phyloP scores from a whole-genome alignment of 176 grass and related monocot species.

The Canna indica region DNA sequence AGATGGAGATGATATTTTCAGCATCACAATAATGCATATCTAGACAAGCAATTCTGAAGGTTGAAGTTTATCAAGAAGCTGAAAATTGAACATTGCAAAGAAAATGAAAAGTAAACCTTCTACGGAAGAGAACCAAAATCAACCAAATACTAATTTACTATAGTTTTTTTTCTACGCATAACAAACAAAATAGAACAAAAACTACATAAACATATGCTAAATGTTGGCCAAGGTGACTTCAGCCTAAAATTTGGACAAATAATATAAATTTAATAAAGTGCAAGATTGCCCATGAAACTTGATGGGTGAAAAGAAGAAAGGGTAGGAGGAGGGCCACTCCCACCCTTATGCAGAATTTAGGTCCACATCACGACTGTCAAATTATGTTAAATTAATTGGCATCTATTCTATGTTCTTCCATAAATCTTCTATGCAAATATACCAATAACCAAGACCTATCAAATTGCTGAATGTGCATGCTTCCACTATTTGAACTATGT shows the following conservation, averaged over 20 bases:
- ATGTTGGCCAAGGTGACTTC: neutral
- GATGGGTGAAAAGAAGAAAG: neutral
- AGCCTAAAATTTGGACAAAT: neutral
- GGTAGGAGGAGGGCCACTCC: neutral
- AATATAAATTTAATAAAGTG: neutral
- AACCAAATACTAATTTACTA: neutral
- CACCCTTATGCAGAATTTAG: too few species aligned
- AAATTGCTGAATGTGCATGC: too few species aligned
- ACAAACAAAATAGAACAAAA: neutral
- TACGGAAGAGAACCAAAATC: neutral
- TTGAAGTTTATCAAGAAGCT: neutral
- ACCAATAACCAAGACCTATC: too few species aligned
- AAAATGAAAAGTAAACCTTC: neutral
- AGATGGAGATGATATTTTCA: neutral
- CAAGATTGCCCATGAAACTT: too few species aligned
- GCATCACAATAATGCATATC: neutral
- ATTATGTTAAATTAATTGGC: too few species aligned
- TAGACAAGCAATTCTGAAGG: neutral
- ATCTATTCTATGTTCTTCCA: too few species aligned
- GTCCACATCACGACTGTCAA: too few species aligned
- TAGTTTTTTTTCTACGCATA: neutral
- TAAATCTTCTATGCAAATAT: too few species aligned
- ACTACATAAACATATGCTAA: neutral
- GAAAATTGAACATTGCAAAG: neutral
- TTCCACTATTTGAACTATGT: too few species aligned